These are phyloP conservation scores for Myxozyma monticola DNA, from an alignment of 805 yeast genomes.

Conservation along the genomic window DNA sequence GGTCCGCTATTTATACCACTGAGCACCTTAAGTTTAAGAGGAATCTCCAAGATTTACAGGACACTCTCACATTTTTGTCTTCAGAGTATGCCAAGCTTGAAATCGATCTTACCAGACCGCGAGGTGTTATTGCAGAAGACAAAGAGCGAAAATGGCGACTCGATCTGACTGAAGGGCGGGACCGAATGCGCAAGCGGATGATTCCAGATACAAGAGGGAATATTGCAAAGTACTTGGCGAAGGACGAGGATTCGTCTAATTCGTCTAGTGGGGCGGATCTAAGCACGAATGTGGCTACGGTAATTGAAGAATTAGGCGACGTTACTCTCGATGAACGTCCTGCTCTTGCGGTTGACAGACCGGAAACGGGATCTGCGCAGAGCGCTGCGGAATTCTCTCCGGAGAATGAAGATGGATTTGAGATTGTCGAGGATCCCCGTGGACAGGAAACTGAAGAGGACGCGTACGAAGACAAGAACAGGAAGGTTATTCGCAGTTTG, in stretches of 20 bases:
- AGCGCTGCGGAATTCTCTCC: conserved; percentile 21
- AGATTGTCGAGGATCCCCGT: conserved; percentile 34
- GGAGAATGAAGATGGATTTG: conserved; percentile 35
- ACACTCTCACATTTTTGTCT: conserved; percentile 53
- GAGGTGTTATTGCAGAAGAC: conserved; percentile 26
- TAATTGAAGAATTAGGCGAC: conserved; percentile 4
- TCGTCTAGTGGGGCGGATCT: not conserved
- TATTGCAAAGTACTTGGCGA: conserved; percentile 47
- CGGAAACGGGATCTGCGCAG: not conserved
- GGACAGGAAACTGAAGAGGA: conserved; percentile 33
- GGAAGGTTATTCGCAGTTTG: conserved; percentile 70
- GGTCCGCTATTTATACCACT: conserved; percentile 33
- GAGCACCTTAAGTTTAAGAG: conserved; percentile 50
- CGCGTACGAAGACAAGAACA: conserved; percentile 58
- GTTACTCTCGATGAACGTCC: conserved; percentile 2
- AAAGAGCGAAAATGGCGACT: conserved; percentile 47
- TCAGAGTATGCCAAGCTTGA: conserved; percentile 51
- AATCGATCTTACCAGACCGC: conserved; percentile 44
- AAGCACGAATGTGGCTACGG: not conserved
- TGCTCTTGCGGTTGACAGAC: not conserved
- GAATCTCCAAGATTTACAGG: conserved; percentile 64
- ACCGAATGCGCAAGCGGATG: conserved; percentile 64
- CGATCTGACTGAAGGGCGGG: conserved; percentile 69
- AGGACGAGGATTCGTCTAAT: conserved; percentile 30
- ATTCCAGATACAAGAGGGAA: conserved; percentile 54